Conservation (phyloP, 1,139 yeast species). For the Meyerozyma smithsonii region DNA sequence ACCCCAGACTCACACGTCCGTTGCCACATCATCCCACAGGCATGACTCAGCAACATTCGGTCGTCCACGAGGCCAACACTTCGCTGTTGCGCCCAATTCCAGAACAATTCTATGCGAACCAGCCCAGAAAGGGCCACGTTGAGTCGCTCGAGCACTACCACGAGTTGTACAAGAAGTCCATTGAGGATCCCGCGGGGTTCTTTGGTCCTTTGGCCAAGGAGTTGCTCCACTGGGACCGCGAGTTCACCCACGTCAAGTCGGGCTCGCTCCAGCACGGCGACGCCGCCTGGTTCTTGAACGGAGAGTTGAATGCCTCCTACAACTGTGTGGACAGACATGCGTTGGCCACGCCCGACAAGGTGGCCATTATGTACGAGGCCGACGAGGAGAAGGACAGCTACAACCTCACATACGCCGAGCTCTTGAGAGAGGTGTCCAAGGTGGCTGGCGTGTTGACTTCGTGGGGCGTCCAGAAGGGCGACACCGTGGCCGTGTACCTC, state of each 20-base stretch:
- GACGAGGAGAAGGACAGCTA: conserved; percentile 80
- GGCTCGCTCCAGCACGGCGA: conserved; percentile 80
- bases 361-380: conserved; percentile 91
- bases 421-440: conserved; percentile 79
- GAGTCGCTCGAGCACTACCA: conserved; percentile 63
- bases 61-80: conserved; percentile 81
- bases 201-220: conserved; percentile 82
- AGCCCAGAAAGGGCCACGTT: conserved; percentile 53
- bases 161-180: conserved; percentile 69
- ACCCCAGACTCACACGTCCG: conserved; percentile 4
- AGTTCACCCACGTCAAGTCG: conserved; percentile 64
- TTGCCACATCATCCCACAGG: not conserved
- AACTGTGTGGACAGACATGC: conserved; percentile 98
- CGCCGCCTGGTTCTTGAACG: conserved; percentile 89
- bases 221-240: conserved; percentile 78
- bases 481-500: conserved; percentile 91
- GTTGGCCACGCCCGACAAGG: conserved; percentile 75
- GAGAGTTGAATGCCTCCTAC: conserved; percentile 88
- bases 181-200: conserved; percentile 76
- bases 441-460: conserved; percentile 81
- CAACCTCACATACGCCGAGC: conserved; percentile 77
- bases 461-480: conserved; percentile 92
- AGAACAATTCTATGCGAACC: conserved; percentile 66
- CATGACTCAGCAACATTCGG: conserved; percentile 23
- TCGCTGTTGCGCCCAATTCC: conserved; percentile 66